These are phyloP conservation scores for Mitragyna speciosa DNA, from an alignment of 257 asterid species.

Conservation along the genomic window DNA sequence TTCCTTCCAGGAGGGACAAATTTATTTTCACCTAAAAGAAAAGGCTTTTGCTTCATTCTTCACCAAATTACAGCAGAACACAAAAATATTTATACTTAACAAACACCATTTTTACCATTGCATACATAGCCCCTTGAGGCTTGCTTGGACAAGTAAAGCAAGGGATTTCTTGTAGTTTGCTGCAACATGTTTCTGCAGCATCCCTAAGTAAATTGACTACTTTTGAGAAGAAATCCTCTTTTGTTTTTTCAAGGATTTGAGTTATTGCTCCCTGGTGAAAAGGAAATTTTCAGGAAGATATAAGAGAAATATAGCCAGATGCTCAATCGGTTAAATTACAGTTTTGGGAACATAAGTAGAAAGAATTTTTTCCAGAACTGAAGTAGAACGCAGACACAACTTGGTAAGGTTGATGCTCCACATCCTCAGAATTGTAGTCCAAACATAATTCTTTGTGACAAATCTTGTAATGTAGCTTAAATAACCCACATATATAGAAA, in stretches of 20 bases:
- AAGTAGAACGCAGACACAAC: background rate
- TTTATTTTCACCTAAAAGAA: conserved; percentile 57
- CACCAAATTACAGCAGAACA: background rate
- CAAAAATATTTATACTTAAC: conserved; percentile 3
- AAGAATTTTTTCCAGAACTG: background rate
- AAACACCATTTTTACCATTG: conserved; percentile 48
- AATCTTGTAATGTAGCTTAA: background rate
- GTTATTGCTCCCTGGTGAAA: conserved; percentile 69
- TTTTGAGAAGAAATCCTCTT: conserved; percentile 52
- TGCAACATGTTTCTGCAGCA: conserved; percentile 50
- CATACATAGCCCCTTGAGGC: conserved; percentile 89
- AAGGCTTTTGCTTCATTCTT: conserved; percentile 9
- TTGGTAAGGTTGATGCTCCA: background rate
- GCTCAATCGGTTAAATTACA: background rate
- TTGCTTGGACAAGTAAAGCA: conserved; percentile 73
- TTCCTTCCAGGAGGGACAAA: conserved; percentile 47
- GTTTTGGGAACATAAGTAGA: background rate
- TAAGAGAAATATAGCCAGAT: background rate
- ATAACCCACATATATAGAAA: too few species aligned
- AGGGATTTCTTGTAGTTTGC: conserved; percentile 54
- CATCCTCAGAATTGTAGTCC: background rate
- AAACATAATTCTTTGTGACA: background rate
- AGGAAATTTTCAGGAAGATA: background rate
- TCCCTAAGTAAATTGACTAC: conserved; percentile 44
- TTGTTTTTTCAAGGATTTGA: conserved; percentile 53